phyloP scores from a whole-genome alignment of 306 rosid genomes.

The Quercus agrifolia region DNA sequence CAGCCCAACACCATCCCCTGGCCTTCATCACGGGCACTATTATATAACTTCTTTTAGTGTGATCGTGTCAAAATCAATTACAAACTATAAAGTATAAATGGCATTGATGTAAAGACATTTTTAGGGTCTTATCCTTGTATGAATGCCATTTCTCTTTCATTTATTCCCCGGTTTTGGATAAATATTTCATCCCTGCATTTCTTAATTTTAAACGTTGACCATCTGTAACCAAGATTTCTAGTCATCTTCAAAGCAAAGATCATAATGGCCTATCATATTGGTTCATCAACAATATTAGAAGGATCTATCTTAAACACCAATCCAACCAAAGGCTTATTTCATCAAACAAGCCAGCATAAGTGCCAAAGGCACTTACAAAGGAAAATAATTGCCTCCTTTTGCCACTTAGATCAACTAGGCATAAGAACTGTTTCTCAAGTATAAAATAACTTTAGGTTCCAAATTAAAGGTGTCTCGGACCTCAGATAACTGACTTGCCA shows the following conservation, averaged over 20 bases:
- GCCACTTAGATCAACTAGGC: background rate
- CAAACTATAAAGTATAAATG: too few relatives aligned
- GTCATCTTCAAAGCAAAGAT: background rate
- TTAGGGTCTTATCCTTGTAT: too few relatives aligned
- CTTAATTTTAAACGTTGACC: background rate
- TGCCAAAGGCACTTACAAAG: background rate
- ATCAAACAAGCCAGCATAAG: background rate
- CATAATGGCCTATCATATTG: background rate
- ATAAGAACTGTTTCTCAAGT: background rate
- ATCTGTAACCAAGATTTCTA: background rate
- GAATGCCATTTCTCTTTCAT: too few relatives aligned
- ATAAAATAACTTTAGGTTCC: background rate
- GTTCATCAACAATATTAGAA: background rate
- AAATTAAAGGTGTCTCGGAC: background rate
- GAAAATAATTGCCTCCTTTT: background rate
- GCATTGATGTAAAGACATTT: too few relatives aligned
- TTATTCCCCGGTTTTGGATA: background rate
- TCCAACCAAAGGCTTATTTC: background rate
- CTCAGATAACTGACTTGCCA: background rate
- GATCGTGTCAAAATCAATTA: too few relatives aligned
- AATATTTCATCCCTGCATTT: background rate
- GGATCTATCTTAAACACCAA: background rate
- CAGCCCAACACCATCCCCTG: background rate
- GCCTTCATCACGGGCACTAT: background rate
- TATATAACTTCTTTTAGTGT: background rate